These are phyloP conservation scores for Pelargonium exstipulatum DNA, from an alignment of 441 rosid genomes.

Conservation along the genomic window DNA sequence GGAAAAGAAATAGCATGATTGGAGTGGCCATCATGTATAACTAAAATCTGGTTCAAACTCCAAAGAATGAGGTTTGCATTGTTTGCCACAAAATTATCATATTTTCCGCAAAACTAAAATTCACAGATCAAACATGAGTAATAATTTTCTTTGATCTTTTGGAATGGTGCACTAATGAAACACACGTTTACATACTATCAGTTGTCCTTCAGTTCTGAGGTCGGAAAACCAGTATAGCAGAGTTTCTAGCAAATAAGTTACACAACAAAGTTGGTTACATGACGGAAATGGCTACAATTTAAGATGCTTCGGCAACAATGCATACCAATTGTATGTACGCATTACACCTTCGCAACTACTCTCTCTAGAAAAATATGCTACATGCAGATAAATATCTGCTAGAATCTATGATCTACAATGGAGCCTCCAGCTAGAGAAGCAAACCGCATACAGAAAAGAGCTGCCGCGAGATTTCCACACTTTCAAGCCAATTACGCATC, in stretches of 20 bases:
- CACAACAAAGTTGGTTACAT: constrained; percentile 1
- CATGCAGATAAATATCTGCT: neutral
- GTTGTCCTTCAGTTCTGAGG: neutral
- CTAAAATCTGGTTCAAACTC: too few relatives aligned
- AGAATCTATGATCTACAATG: neutral
- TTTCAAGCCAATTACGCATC: neutral
- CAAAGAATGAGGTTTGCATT: neutral
- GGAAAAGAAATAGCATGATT: too few relatives aligned
- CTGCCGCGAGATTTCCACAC: neutral
- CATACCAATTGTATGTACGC: neutral
- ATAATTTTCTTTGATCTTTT: too few relatives aligned
- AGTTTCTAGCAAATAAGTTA: neutral
- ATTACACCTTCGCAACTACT: neutral
- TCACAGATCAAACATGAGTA: neutral
- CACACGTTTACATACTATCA: neutral
- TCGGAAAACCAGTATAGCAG: neutral
- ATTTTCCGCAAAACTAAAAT: neutral
- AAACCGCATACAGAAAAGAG: neutral
- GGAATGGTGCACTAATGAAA: neutral
- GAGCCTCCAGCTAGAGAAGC: neutral
- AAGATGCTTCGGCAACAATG: too few relatives aligned
- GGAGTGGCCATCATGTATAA: too few relatives aligned
- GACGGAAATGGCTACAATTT: neutral
- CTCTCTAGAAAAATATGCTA: neutral
- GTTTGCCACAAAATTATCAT: constrained; percentile 2